Percentiles rank a stretch among this genome's conserved stretches.
Conservation (phyloP, 768 basidiomycete species). For the Hysterangium stoloniferum region DNA sequence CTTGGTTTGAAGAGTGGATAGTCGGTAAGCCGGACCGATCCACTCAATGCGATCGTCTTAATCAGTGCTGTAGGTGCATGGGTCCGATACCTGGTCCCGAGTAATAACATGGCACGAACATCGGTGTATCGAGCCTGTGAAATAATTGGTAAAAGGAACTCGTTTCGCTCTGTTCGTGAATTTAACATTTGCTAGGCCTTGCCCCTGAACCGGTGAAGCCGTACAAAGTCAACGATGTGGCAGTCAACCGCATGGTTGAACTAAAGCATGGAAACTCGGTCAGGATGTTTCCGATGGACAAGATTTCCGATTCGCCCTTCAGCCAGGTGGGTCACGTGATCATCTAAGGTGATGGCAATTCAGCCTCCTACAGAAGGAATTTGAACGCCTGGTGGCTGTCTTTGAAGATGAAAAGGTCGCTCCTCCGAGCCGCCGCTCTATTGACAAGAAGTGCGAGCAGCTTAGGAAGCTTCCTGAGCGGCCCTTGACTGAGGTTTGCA, state of each 20-base stretch:
- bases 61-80: slow-evolving; percentile 51
- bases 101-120: slow-evolving; percentile 36
- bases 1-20: slow-evolving; percentile 83
- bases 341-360: neutral
- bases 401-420: slow-evolving; percentile 47
- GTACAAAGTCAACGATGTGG: slow-evolving; percentile 63
- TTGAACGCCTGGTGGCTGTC: slow-evolving; percentile 44
- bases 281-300: slow-evolving; percentile 68
- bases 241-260: slow-evolving; percentile 58
- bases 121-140: slow-evolving; percentile 79
- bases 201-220: slow-evolving; percentile 47
- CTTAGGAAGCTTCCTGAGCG: slow-evolving; percentile 51
- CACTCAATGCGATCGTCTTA: neutral
- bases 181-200: slow-evolving; percentile 35
- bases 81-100: slow-evolving; percentile 78
- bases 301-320: slow-evolving; percentile 71
- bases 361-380: slow-evolving; percentile 52
- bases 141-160: slow-evolving; percentile 67
- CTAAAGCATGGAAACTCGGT: slow-evolving; percentile 70
- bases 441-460: slow-evolving; percentile 60
- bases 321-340: slow-evolving; percentile 39
- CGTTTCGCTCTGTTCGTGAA: slow-evolving; percentile 10
- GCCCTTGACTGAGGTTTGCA: slow-evolving; percentile 71
- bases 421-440: slow-evolving; percentile 56
- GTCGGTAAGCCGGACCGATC: slow-evolving; percentile 42